Base-by-base conservation (phyloP, 768 basidiomycete species). In the Solioccasus polychromus region DNA sequence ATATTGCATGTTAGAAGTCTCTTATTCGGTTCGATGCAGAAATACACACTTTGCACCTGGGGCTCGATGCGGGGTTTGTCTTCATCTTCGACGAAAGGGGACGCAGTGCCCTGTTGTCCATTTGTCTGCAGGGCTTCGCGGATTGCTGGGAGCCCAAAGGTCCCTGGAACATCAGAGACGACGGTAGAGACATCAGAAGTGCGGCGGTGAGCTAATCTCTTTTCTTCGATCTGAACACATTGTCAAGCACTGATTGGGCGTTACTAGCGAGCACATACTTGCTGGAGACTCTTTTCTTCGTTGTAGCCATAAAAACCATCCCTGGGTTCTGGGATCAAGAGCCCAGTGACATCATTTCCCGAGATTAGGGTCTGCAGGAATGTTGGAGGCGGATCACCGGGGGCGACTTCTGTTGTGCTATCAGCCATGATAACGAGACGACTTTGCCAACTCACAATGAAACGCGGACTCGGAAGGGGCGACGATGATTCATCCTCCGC, bases 261-360 rank as follows among this genome's bases (percentile, higher is more conserved):
- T 42, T 35, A 29, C 38, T 26, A 22, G 18, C 32, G 19, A 45
- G 19, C 18, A 74, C 78, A 52, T 69, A 88, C 88, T 53, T 88
- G 85, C 55, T 82, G 82, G 24, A 85, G 73, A 28, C 69, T 82
- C 58, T 84, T 86, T 68, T 91, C 90, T 54, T 92, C 87, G 18
- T 71, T 71, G 63, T 92, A 92, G 8, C 83, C 83, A 61, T 86
- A 92, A 65, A 82, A 91, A 0, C 82, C 85, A 57, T 89, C 86
- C 51, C 78, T 75, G 3, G 79, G 64, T 53, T 84, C 74, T 8
- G 73, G 69, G 17, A 69, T 66, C 32, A 67, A 52, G 32, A 79
- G 54, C 2, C 66, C 67, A 5, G 65, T 62, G 22, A 44, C 26
- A 12, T 43, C 48, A 26, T 28, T 20, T 17, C 42, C 26, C 17